These are phyloP conservation scores for Polymyxa betae DNA, from an alignment of 208 protist species.

Conservation along the genomic window DNA sequence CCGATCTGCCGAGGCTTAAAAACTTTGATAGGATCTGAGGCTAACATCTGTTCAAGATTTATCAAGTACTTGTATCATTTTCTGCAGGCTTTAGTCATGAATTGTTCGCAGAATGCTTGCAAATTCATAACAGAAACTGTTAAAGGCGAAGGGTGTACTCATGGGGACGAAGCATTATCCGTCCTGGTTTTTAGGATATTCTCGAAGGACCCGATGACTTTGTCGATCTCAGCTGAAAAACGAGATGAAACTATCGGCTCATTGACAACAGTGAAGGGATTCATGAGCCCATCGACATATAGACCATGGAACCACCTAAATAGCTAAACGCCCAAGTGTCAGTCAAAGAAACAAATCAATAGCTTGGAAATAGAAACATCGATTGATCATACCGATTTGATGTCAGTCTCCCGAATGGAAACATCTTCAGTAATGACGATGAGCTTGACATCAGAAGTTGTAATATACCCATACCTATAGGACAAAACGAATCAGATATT, in stretches of 20 bases:
- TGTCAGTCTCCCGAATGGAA: slow-evolving; percentile 5
- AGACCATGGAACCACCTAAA: slow-evolving; percentile 14
- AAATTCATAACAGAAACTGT: too few species aligned
- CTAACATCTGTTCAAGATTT: too few species aligned
- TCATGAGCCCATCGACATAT: slow-evolving; percentile 29
- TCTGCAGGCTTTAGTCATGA: too few species aligned
- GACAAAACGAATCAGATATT: not conserved
- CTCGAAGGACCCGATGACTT: slow-evolving; percentile 40
- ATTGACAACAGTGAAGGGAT: slow-evolving; percentile 3
- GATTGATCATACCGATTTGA: not conserved
- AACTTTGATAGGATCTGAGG: too few species aligned
- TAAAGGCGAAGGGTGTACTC: too few species aligned
- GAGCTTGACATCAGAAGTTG: slow-evolving; percentile 19
- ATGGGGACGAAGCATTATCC: slow-evolving; percentile 14
- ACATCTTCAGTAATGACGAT: slow-evolving; percentile 40
- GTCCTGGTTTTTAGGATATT: slow-evolving; percentile 8
- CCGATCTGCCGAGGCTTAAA: too few species aligned
- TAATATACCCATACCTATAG: slow-evolving; percentile 39
- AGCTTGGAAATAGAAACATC: not conserved
- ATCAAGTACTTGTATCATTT: too few species aligned
- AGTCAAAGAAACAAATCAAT: not conserved
- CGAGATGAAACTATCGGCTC: slow-evolving; percentile 10
- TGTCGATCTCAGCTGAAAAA: slow-evolving; percentile 10
- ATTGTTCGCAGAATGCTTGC: too few species aligned
- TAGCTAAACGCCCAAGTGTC: not conserved